Evolutionary conservation across 2,329 filamentous ascomycete genomes (phyloP).

Genomic region (Colletotrichum sp.): DNA sequence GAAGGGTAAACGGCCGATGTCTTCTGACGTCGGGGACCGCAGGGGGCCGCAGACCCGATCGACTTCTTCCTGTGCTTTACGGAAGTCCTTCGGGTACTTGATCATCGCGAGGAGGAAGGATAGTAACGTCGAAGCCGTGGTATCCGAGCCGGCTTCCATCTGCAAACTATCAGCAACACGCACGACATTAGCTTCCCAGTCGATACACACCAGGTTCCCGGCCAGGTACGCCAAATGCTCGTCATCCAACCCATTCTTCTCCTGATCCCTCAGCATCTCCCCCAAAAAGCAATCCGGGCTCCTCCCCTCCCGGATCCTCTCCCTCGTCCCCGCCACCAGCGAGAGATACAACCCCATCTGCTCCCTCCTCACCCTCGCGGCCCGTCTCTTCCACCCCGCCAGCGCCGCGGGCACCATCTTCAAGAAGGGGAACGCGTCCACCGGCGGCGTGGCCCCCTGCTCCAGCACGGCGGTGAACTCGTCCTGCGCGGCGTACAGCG

Average conservation of each 20-base stretch:
- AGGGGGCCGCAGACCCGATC: slow-evolving; percentile 23
- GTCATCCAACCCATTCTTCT: slow-evolving; percentile 21
- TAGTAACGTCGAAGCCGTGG: slow-evolving; percentile 21
- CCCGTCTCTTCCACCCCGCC: background rate
- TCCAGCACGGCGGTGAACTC: slow-evolving; percentile 27
- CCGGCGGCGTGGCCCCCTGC: slow-evolving; percentile 28
- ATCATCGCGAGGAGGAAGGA: slow-evolving; percentile 29
- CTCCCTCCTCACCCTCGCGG: background rate
- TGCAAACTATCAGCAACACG: background rate
- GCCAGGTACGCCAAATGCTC: slow-evolving; percentile 25
- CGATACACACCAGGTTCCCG: background rate
- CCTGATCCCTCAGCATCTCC: background rate
- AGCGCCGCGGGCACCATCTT: background rate
- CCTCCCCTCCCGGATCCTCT: background rate
- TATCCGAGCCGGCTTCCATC: slow-evolving; percentile 30
- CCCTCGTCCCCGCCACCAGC: background rate
- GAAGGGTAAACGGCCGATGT: slow-evolving; percentile 22
- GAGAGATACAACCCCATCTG: background rate
- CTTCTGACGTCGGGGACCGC: slow-evolving; percentile 34
- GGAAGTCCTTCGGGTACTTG: slow-evolving; percentile 21
- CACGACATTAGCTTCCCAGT: too few relatives aligned
- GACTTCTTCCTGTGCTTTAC: slow-evolving; percentile 30
- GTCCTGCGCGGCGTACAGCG: slow-evolving; percentile 26
- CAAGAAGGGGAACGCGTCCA: slow-evolving; percentile 28
- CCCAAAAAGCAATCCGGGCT: background rate